Base-by-base conservation (phyloP, 2,329 filamentous ascomycete species). In the Alternaria arbusti region DNA sequence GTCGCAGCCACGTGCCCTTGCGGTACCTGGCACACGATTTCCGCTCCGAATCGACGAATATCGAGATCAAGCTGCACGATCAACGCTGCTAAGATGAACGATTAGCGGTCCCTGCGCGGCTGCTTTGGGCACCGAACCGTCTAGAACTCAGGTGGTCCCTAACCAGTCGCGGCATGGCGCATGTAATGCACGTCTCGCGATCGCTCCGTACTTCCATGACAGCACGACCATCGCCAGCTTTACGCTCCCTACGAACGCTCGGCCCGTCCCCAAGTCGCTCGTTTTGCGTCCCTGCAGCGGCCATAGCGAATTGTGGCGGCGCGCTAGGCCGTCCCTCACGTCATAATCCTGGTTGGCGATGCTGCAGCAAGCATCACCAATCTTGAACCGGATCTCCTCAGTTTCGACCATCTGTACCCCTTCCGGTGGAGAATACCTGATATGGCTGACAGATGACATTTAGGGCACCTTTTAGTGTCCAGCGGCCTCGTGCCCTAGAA, bases 371-470 rank as follows among this genome's bases (percentile, higher is more conserved):
- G 61, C 68, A 68, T 65, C 61, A 65, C 66, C 69, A 71, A 66
- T 63, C 66, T 69, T 62, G 65, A 67, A 68, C 64, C 66, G 66
- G 63, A 73, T 75, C 71, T 71, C 71, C 70, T 66, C 71, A 65
- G 61, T 69, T 63, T 65, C 67, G 66, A 69, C 59, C 63, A 70
- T 70, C 64, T 70, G 70, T 64, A 64, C 57, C 61, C 61, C 52
- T 64, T 56, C 57, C 51, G 59, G 70, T 61, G 64, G 63, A 61
- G 64, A 59, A 70, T 55, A 66, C 65, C 67, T 60, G 65, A 67
- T 63, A 61, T 68, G 67, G 66, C 57, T 71, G 70, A 72, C 70
- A 71, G 65, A 71, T 73, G 71, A 71, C 70, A 72, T 67, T 50
- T 54, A 68, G 59, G 67, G 51, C 54, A 57, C 58, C 57, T 61